A percentile compares a stretch with the other conserved stretches of the same genome.
These are phyloP conservation scores for Nothopassalora personata DNA, from an alignment of 2,329 filamentous ascomycete species.

Conservation along the genomic window DNA sequence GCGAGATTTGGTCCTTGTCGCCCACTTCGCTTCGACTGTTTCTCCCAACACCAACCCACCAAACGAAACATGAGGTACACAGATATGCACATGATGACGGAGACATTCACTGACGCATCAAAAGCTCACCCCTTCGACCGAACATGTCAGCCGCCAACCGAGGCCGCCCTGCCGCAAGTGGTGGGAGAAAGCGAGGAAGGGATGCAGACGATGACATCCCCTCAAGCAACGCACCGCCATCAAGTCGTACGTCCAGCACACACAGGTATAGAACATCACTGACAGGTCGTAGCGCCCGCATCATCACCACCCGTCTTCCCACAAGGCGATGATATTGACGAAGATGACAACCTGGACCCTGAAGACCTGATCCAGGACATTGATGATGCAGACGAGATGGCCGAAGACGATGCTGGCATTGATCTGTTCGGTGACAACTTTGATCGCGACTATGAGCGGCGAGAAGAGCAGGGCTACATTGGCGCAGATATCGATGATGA, in stretches of 20 bases:
- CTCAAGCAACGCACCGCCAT: constrained; percentile 54
- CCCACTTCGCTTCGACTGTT: background rate
- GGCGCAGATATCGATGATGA: constrained; percentile 71
- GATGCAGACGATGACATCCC: constrained; percentile 60
- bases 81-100: background rate
- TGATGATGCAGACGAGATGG: constrained; percentile 63
- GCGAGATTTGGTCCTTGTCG: background rate
- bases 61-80: background rate
- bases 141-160: constrained; percentile 81
- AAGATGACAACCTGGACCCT: constrained; percentile 65
- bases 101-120: background rate
- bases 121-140: constrained; percentile 66
- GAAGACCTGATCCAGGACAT: constrained; percentile 63
- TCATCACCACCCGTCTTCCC: constrained; percentile 62
- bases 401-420: constrained; percentile 64
- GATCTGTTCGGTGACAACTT: constrained; percentile 67
- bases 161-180: constrained; percentile 51
- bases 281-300: constrained; percentile 40
- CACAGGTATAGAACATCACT: background rate
- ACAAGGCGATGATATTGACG: constrained; percentile 60
- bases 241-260: constrained; percentile 53
- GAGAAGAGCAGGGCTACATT: constrained; percentile 58
- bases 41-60: background rate
- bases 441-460: constrained; percentile 54
- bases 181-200: constrained; percentile 56